Evolutionary conservation across 192 early-diverging fungal species (phyloP).

Genomic region (Coemansia pectinata): DNA sequence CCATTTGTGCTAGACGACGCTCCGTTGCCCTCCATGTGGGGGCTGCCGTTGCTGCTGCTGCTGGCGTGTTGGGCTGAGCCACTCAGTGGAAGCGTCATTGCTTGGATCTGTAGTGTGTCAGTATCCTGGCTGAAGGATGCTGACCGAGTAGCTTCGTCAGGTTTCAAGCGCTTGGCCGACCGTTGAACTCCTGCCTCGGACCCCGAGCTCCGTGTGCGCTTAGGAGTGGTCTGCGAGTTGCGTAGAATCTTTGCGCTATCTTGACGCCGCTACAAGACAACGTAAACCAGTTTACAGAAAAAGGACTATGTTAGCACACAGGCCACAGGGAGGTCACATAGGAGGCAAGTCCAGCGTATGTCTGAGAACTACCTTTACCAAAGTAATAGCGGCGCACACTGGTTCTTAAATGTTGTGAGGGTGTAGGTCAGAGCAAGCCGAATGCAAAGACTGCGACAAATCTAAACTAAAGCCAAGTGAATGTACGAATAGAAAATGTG

Average conservation of each 20-base stretch:
- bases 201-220: constrained; percentile 44
- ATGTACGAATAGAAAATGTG: background rate
- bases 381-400: constrained; percentile 23
- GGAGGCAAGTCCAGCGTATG: background rate
- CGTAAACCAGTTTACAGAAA: background rate
- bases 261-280: constrained; percentile 19
- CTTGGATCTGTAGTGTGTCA: constrained; percentile 9
- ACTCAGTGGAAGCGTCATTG: constrained; percentile 30
- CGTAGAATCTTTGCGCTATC: constrained; percentile 43
- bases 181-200: constrained; percentile 24
- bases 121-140: constrained; percentile 7
- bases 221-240: constrained; percentile 42
- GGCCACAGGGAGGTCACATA: background rate
- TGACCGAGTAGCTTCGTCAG: constrained; percentile 14
- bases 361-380: constrained; percentile 14
- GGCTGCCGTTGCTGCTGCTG: background rate
- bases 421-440: background rate
- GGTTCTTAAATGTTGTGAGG: background rate
- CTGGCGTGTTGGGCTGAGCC: background rate
- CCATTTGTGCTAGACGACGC: constrained; percentile 4
- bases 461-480: background rate
- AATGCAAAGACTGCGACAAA: background rate
- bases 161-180: constrained; percentile 33
- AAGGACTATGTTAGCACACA: background rate
- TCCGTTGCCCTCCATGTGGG: background rate